phyloP scores from a whole-genome alignment of 2,329 filamentous ascomycete species.

The Pseudocercospora ulei region DNA sequence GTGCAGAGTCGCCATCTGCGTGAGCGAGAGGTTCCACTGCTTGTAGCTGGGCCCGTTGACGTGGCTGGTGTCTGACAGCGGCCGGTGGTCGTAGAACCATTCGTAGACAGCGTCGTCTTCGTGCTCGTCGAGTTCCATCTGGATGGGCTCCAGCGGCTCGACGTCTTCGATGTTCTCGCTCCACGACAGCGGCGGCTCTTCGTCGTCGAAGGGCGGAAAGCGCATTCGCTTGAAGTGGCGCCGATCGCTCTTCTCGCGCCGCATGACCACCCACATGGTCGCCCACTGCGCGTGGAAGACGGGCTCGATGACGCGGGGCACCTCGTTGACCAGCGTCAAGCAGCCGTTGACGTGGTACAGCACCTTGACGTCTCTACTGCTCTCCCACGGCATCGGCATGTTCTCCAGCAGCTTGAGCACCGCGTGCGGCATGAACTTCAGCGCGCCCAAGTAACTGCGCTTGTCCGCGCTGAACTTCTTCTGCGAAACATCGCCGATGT shows the following conservation, averaged over 20 bases:
- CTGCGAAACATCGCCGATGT: conserved; percentile 97
- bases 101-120: conserved; percentile 87
- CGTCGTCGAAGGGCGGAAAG: conserved; percentile 96
- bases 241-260: conserved; percentile 91
- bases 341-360: conserved; percentile 98
- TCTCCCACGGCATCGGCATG: conserved; percentile 99
- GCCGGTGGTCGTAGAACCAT: conserved; percentile 95
- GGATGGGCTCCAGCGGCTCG: conserved; percentile 91
- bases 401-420: conserved; percentile 96
- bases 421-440: conserved; percentile 99
- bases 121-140: conserved; percentile 92
- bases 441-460: conserved; percentile 86
- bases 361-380: conserved; percentile 89
- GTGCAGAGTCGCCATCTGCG: conserved; percentile 93
- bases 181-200: conserved; percentile 94
- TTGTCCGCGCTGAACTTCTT: conserved; percentile 99
- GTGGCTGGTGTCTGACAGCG: conserved; percentile 80
- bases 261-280: conserved; percentile 98
- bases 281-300: conserved; percentile 98
- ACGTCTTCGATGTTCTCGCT: conserved; percentile 98
- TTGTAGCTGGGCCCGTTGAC: conserved; percentile 97
- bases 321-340: conserved; percentile 92
- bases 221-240: conserved; percentile 97
- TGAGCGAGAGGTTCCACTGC: conserved; percentile 81
- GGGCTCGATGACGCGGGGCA: conserved; percentile 89